phyloP scores from a whole-genome alignment of 306 rosid species.

The Lathyrus sativus region DNA sequence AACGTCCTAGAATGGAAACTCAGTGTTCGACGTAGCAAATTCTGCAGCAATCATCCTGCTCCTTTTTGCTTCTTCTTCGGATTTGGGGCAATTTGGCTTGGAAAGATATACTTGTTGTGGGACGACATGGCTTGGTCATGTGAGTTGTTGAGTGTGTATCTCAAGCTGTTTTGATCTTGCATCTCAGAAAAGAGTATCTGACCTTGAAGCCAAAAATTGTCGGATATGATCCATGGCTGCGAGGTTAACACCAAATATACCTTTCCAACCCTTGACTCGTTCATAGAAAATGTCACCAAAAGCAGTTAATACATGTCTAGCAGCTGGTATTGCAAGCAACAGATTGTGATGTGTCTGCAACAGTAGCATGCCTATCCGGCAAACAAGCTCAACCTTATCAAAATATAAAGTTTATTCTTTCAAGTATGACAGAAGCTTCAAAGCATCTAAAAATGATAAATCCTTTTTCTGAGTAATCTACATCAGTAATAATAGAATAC shows the following conservation, averaged over 20 bases:
- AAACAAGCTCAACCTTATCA: constrained; percentile 96
- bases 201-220: constrained; percentile 83
- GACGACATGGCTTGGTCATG: no score
- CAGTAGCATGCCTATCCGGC: constrained; percentile 69
- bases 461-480: no score
- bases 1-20: no score
- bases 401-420: constrained; percentile 80
- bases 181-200: constrained; percentile 76
- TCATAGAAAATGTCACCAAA: constrained; percentile 69
- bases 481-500: no score
- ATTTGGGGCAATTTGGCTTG: no score
- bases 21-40: no score
- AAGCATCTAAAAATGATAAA: constrained; percentile 86
- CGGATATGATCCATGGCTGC: constrained; percentile 98
- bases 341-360: constrained; percentile 79
- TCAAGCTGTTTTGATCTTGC: constrained; percentile 71
- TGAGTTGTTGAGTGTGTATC: constrained; percentile 75
- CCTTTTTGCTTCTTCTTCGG: no score
- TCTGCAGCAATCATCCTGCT: no score
- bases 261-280: constrained; percentile 84
- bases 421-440: constrained; percentile 76
- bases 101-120: no score
- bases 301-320: constrained; percentile 67
- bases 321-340: constrained; percentile 73
- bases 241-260: constrained; percentile 79